Evolutionary conservation across 306 rosid species (phyloP), one percentile per base, ranked within the genome.

Genomic region (Alnus glutinosa): DNA sequence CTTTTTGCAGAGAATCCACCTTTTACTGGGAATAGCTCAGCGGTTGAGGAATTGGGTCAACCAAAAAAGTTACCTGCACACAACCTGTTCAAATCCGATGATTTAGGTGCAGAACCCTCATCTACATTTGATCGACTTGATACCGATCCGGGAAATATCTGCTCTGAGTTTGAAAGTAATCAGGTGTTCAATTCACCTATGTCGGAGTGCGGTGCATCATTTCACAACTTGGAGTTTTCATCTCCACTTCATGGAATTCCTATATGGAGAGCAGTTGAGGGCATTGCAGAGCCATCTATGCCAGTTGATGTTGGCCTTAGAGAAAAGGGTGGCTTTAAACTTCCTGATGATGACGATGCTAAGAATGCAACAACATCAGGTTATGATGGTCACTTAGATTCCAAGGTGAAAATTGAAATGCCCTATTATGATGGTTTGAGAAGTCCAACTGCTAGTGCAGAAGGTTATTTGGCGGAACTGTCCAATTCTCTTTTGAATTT

Each of bases 401-500:
- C 37, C n/a, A 79, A 84, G 78, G 59, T 82, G 70, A 74, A 70
- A 72, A 69, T 32, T 52, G 80, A 85, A 57, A 49, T 82, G 75
- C 78, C 79, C 19, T 81, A 73, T 30, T 81, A 73, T 36, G 81
- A 81, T 78, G 90, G 83, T 79, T 85, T 91, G 73, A 80, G 81
- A 57, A 81, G 83, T 83, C 72, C 88, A 75, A 76, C 70, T 77
- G 86, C 81, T 70, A 81, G 85, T n/a, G 78, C 87, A 57, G 93
- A 91, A 14, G 87, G 73, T 81, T 91, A 92, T 92, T 76, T 93
- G 82, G 96, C 76, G 55, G 96, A 91, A 77, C 61, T 93, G 84
- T 90, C 99, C 70, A 83, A 93, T 85, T 87, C 96, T 30, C 97
- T 93, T 76, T 81, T 91, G 67, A 85, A 92, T 87, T 90, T 93